Percentiles rank a stretch among this genome's conserved stretches.
phyloP scores from a whole-genome alignment of 768 basidiomycete species.

The Phlebiopsis flavidoalba region DNA sequence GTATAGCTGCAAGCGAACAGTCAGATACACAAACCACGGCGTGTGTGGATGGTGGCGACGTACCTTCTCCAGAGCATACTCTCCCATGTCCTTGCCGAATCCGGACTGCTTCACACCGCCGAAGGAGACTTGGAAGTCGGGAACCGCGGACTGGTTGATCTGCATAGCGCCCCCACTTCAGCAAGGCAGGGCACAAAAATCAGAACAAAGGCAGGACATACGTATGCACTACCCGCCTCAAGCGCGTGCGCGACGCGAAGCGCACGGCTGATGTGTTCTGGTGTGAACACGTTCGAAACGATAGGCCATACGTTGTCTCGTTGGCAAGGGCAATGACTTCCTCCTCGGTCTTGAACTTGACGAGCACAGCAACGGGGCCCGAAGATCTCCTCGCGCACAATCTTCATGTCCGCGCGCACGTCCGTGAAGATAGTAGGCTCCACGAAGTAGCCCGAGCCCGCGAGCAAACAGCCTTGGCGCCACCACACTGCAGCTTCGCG shows the following conservation, averaged over 20 bases:
- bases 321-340: slow-evolving; percentile 33
- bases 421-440: slow-evolving; percentile 72
- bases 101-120: slow-evolving; percentile 9
- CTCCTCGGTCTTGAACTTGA: slow-evolving; percentile 63
- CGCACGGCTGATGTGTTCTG: slow-evolving; percentile 37
- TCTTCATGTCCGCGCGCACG: slow-evolving; percentile 62
- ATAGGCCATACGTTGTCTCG: slow-evolving; percentile 43
- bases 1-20: neutral
- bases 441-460: slow-evolving; percentile 64
- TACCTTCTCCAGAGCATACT: slow-evolving; percentile 6
- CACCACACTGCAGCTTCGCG: slow-evolving; percentile 61
- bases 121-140: slow-evolving; percentile 1
- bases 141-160: neutral
- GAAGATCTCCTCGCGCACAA: slow-evolving; percentile 73
- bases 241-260: slow-evolving; percentile 34
- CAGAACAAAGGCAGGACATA: slow-evolving; percentile 1
- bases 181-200: neutral
- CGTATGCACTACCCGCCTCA: slow-evolving; percentile 38
- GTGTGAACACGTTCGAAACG: slow-evolving; percentile 42
- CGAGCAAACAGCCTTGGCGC: slow-evolving; percentile 39
- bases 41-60: too few species aligned
- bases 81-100: slow-evolving; percentile 4
- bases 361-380: slow-evolving; percentile 71
- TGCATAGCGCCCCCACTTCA: neutral
- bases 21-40: too few species aligned